Conservation (phyloP, 306 rosid genomes). For the Quercus robur region DNA sequence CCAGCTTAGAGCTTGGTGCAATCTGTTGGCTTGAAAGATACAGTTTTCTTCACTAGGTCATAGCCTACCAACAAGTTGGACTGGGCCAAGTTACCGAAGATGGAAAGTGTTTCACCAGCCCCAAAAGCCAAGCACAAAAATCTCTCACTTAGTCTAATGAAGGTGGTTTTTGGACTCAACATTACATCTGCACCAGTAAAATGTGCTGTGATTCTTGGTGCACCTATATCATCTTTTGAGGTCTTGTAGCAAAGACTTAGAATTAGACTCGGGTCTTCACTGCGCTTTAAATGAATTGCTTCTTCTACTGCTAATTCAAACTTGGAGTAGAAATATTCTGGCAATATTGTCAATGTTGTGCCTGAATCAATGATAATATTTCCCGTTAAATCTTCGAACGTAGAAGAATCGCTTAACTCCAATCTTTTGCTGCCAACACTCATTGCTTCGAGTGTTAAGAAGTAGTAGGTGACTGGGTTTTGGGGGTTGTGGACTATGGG, state of each 20-base stretch:
- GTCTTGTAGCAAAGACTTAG: constrained; percentile 31
- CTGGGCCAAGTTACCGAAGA: constrained; percentile 62
- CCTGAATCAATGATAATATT: constrained; percentile 47
- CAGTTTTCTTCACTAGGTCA: constrained; percentile 13
- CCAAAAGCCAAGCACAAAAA: constrained; percentile 45
- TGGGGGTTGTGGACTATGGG: neutral
- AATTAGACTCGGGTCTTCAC: neutral
- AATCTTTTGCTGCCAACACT: constrained; percentile 16
- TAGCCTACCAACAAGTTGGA: constrained; percentile 52
- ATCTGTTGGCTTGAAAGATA: constrained; percentile 48
- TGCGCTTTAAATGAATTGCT: neutral
- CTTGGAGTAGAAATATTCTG: neutral
- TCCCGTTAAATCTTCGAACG: neutral
- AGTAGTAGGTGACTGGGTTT: constrained; percentile 6
- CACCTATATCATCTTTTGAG: neutral
- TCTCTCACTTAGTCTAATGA: constrained; percentile 11
- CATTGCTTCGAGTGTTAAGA: constrained; percentile 18
- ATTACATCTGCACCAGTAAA: constrained; percentile 37
- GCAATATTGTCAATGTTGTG: constrained; percentile 26
- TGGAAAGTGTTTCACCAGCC: fast-evolving
- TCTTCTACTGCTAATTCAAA: constrained; percentile 18
- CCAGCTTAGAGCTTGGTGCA: constrained; percentile 8
- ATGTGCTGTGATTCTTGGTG: constrained; percentile 32
- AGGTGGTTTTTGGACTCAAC: constrained; percentile 25
- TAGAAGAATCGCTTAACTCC: neutral